phyloP scores from a whole-genome alignment of 495 filamentous ascomycete genomes.

The Saxispiralis lemnorum region DNA sequence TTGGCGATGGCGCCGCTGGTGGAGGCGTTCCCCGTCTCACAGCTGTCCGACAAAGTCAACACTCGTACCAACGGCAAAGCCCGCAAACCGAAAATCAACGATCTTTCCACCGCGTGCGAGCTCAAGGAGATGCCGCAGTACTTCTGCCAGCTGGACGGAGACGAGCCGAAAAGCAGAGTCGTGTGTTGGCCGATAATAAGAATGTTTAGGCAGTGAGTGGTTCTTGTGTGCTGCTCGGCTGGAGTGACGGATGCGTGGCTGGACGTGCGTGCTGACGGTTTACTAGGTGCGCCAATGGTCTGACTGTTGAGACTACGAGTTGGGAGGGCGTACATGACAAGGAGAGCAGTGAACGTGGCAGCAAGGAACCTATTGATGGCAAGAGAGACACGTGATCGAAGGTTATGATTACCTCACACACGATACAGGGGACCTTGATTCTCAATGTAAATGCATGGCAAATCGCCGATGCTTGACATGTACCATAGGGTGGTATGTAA shows the following conservation, averaged over 20 bases:
- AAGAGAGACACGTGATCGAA: background rate
- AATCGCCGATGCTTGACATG: background rate
- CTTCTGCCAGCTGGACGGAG: slow-evolving; percentile 45
- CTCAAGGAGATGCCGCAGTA: slow-evolving; percentile 70
- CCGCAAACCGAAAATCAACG: slow-evolving; percentile 38
- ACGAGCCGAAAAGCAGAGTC: slow-evolving; percentile 34
- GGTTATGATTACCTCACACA: no score
- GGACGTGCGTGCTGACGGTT: slow-evolving; percentile 7
- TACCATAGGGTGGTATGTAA: no score
- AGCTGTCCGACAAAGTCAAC: slow-evolving; percentile 36
- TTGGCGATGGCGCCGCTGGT: slow-evolving; percentile 41
- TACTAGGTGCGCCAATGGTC: slow-evolving; percentile 51
- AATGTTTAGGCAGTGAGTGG: slow-evolving; percentile 58
- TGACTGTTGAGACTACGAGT: slow-evolving; percentile 67
- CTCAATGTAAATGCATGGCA: no score
- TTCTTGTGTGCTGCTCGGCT: background rate
- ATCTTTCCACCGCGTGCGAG: slow-evolving; percentile 42
- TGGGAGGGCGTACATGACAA: slow-evolving; percentile 37
- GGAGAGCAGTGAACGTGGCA: no score
- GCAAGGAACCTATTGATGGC: background rate
- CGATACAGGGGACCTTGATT: no score
- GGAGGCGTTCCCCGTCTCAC: slow-evolving; percentile 35
- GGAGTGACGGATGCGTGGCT: background rate
- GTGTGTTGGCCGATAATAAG: slow-evolving; percentile 58
- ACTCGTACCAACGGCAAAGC: slow-evolving; percentile 26